Conservation (phyloP, 371 early-diverging fungal species). For the Zopfochytrium polystomum region DNA sequence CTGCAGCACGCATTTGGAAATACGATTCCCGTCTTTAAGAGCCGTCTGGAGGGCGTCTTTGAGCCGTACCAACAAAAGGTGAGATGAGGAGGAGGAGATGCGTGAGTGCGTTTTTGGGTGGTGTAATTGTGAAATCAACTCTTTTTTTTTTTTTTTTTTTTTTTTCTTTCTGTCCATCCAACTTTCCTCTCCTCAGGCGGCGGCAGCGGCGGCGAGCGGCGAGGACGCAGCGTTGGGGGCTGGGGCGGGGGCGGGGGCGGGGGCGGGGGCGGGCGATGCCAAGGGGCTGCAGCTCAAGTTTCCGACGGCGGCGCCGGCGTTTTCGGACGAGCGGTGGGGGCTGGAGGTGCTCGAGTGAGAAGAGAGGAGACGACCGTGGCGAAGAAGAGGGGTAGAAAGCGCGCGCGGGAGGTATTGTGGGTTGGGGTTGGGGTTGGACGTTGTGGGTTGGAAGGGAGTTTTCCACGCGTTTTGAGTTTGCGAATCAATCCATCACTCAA, state of each 20-base stretch:
- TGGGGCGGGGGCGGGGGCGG: not conserved
- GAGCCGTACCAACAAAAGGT: constrained; percentile 4
- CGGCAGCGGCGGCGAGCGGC: not conserved
- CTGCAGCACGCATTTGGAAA: constrained; percentile 22
- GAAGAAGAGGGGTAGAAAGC: too few species aligned
- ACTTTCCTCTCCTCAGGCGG: not conserved
- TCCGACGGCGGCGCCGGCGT: constrained; percentile 10
- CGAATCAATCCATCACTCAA: too few species aligned
- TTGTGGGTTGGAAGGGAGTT: too few species aligned
- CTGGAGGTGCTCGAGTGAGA: constrained; percentile 12
- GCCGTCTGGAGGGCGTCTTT: constrained; percentile 23
- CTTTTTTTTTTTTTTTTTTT: too few species aligned
- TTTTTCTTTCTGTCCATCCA: too few species aligned
- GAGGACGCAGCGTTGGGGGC: constrained; percentile 1
- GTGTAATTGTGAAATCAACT: too few species aligned
- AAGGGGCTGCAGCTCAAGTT: constrained; percentile 9
- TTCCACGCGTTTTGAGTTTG: too few species aligned
- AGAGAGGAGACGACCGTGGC: too few species aligned
- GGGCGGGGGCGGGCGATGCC: constrained; percentile 7
- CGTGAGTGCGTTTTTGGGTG: constrained; percentile 12
- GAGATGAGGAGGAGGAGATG: constrained; percentile 31
- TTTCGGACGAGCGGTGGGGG: constrained; percentile 3
- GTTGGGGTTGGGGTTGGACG: too few species aligned
- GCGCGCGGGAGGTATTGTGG: too few species aligned
- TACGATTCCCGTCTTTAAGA: constrained; percentile 15